phyloP scores from a whole-genome alignment of 2,329 filamentous ascomycete genomes.

The Colletotrichum sp. region DNA sequence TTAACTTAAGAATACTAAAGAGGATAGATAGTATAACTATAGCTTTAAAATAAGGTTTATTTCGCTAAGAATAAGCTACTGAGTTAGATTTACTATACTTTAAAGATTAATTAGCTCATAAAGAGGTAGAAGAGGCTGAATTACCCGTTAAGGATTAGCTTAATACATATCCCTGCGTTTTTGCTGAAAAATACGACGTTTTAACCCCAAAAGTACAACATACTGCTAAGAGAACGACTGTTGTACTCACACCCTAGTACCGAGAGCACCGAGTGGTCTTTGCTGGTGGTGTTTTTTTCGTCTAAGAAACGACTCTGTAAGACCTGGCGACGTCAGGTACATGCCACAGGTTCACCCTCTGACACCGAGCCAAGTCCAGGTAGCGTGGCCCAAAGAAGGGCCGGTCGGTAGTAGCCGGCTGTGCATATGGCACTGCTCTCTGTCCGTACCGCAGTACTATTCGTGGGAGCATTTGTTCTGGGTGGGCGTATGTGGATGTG shows the following conservation, averaged over 20 bases:
- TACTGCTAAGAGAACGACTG: too few species aligned
- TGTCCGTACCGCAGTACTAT: neutral
- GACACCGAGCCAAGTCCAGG: neutral
- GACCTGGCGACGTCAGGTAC: constrained; percentile 7
- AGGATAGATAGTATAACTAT: neutral
- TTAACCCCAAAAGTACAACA: too few species aligned
- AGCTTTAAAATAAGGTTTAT: neutral
- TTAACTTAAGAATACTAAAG: neutral
- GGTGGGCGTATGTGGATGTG: neutral
- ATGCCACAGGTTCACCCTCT: neutral
- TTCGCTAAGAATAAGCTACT: neutral
- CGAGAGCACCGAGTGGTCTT: neutral
- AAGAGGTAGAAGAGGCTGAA: too few species aligned
- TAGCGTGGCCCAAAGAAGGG: constrained; percentile 3
- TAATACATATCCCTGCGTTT: too few species aligned
- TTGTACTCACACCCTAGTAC: neutral
- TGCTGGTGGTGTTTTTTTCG: neutral
- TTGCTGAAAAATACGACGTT: too few species aligned
- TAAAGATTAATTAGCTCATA: neutral
- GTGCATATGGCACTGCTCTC: neutral
- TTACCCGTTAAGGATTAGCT: too few species aligned
- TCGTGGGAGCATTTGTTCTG: neutral
- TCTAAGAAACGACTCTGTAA: neutral
- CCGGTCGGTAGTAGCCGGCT: constrained; percentile 11
- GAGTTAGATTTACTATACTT: neutral